phyloP scores from a whole-genome alignment of 306 rosid species.

The Argentina anserina region DNA sequence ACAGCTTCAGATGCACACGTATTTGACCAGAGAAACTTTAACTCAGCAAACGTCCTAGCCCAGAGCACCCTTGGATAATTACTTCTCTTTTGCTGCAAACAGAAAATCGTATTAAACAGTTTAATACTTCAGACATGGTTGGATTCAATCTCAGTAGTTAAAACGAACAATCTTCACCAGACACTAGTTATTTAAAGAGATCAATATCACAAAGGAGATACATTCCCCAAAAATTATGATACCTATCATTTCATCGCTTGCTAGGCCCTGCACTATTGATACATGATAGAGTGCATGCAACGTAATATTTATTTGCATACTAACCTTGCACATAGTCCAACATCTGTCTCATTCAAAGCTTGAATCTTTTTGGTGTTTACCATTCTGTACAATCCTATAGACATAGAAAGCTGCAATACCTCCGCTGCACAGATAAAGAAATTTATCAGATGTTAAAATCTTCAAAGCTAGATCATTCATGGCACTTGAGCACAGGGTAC shows the following conservation, averaged over 20 bases:
- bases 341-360: conserved; percentile 42
- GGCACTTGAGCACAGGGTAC: not conserved
- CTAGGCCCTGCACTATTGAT: not conserved
- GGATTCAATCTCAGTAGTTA: not conserved
- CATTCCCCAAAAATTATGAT: not conserved
- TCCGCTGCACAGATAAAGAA: conserved; percentile 56
- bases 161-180: not conserved
- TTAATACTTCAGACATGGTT: not conserved
- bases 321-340: conserved; percentile 39
- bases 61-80: not conserved
- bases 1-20: not conserved
- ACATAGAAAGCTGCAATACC: conserved; percentile 61
- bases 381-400: conserved; percentile 47
- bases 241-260: not conserved
- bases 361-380: conserved; percentile 38
- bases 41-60: conserved; percentile 6
- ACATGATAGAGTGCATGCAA: not conserved
- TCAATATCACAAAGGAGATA: not conserved
- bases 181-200: not conserved
- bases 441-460: conserved; percentile 11
- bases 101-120: not conserved
- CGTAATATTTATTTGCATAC: conserved; percentile 3
- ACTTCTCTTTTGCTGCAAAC: conserved; percentile 3
- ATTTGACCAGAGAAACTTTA: not conserved
- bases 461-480: not conserved